These are phyloP conservation scores for Leucoagaricus sp. DNA, from an alignment of 1,284 basidiomycete species.

Conservation along the genomic window DNA sequence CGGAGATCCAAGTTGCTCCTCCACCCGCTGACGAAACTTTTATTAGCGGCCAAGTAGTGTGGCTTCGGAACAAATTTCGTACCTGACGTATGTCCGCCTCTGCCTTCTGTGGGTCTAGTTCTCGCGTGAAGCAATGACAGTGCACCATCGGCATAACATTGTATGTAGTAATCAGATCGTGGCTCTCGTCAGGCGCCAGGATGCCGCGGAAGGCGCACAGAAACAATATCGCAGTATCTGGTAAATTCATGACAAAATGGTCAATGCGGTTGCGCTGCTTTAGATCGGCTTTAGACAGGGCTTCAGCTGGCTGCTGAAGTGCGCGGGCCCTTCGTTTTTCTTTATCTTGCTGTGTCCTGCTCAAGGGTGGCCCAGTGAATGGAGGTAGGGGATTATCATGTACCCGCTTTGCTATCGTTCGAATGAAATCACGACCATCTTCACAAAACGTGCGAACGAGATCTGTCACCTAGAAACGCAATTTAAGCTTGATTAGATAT, in stretches of 20 bases:
- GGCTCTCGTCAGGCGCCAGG: conserved; percentile 39
- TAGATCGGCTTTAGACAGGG: conserved; percentile 17
- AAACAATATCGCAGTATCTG: conserved; percentile 89
- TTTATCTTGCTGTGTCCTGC: conserved; percentile 44
- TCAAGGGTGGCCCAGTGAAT: conserved; percentile 49
- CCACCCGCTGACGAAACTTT: conserved; percentile 62
- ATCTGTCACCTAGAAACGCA: conserved; percentile 56
- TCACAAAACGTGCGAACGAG: conserved; percentile 72
- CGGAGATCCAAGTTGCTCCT: conserved; percentile 60
- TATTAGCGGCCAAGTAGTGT: conserved; percentile 11
- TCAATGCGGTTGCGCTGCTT: conserved; percentile 58
- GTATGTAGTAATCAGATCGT: conserved; percentile 44
- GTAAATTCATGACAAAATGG: conserved; percentile 98
- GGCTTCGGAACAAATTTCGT: conserved; percentile 27
- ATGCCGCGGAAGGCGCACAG: conserved; percentile 86
- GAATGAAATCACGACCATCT: conserved; percentile 88
- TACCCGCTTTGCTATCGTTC: conserved; percentile 50
- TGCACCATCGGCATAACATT: conserved; percentile 88
- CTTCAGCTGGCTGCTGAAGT: conserved; percentile 22
- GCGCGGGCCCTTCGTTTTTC: conserved; percentile 29
- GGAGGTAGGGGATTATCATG: conserved; percentile 67
- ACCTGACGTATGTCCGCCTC: conserved; percentile 81
- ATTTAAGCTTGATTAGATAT: background rate
- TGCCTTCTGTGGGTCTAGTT: conserved; percentile 70
- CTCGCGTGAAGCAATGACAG: conserved; percentile 95